A percentile compares a stretch with the other conserved stretches of the same genome.
phyloP scores from a whole-genome alignment of 2,329 filamentous ascomycete species.

The Xylaria sp. region DNA sequence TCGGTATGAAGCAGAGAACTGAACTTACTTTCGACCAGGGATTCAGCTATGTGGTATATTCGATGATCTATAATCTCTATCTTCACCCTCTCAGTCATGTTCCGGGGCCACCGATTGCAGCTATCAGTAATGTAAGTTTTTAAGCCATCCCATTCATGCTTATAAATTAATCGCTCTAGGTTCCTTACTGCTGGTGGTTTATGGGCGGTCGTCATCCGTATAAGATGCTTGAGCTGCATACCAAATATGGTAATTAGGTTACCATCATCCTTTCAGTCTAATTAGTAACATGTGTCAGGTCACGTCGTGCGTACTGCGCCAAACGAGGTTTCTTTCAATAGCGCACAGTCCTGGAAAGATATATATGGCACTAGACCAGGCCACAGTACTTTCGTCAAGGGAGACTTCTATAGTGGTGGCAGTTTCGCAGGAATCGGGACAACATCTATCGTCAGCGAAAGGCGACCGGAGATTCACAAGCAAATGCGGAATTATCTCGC shows the following conservation, averaged over 20 bases:
- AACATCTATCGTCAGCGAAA: not conserved
- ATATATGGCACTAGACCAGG: conserved; percentile 1
- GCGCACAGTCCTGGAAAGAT: conserved; percentile 2
- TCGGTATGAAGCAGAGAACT: no score
- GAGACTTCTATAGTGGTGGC: not conserved
- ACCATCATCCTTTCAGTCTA: not conserved
- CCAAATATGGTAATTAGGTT: not conserved
- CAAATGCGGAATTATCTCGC: conserved; percentile 6
- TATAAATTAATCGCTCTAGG: not conserved
- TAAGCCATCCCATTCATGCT: no score
- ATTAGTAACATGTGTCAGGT: not conserved
- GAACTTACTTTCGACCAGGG: not conserved
- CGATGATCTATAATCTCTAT: not conserved
- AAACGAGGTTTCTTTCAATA: conserved; percentile 15
- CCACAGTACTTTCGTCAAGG: not conserved
- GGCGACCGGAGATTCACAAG: not conserved
- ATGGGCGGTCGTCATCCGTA: not conserved
- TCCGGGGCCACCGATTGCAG: conserved; percentile 2
- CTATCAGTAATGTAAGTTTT: conserved; percentile 14
- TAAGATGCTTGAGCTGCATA: conserved; percentile 13
- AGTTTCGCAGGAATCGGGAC: not conserved
- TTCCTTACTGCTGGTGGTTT: conserved; percentile 13
- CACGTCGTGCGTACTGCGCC: conserved; percentile 5
- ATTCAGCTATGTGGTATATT: not conserved
- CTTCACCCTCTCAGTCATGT: conserved; percentile 1